phyloP scores from a whole-genome alignment of 176 grass and related monocot species.

The Melocanna baccifera region DNA sequence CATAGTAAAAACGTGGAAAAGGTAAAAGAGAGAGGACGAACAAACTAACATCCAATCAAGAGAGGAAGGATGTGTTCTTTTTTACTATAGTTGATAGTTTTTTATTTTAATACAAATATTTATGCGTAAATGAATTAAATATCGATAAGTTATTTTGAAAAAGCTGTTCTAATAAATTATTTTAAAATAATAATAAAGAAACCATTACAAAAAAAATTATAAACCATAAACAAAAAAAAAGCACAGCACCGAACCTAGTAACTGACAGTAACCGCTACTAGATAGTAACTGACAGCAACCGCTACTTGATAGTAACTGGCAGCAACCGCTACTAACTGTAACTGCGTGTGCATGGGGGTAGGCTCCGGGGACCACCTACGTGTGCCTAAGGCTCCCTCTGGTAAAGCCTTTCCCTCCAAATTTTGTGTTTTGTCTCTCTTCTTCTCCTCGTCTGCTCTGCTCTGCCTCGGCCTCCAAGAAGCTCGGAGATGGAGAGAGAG shows the following conservation, averaged over 20 bases:
- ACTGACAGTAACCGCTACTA: neutral
- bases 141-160: too few relatives aligned
- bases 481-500: neutral
- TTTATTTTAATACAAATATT: too few relatives aligned
- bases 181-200: too few relatives aligned
- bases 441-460: neutral
- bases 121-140: too few relatives aligned
- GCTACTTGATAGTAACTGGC: neutral
- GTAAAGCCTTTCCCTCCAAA: conserved; percentile 46
- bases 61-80: neutral
- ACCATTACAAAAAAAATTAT: too few relatives aligned
- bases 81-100: too few relatives aligned
- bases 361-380: conserved; percentile 52
- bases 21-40: neutral
- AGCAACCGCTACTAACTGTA: conserved; percentile 22
- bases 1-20: neutral
- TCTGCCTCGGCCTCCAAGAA: conserved; percentile 10
- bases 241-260: neutral
- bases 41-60: conserved; percentile 4
- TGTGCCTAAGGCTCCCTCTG: conserved; percentile 39
- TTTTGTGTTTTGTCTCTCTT: neutral
- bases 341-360: neutral
- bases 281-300: neutral
- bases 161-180: too few relatives aligned
- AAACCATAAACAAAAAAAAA: too few relatives aligned